A percentile compares a stretch with the other conserved stretches of the same genome.
These are phyloP conservation scores for Carex scoparia DNA, from an alignment of 176 grass and related monocot genomes.

Conservation along the genomic window DNA sequence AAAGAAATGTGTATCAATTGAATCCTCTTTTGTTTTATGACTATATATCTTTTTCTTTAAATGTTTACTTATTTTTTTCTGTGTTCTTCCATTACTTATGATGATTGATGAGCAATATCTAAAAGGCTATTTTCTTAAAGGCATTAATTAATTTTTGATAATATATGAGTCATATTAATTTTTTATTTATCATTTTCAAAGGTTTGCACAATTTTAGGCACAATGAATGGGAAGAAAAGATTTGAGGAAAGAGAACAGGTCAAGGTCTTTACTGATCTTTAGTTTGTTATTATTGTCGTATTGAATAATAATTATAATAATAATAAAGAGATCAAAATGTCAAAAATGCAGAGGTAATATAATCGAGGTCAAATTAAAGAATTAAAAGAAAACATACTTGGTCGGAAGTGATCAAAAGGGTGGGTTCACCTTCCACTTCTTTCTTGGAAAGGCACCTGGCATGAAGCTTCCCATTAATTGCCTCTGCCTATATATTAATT, in stretches of 20 bases:
- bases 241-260: not conserved
- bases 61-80: not conserved
- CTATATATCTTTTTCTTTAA: not conserved
- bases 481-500: conserved; percentile 37
- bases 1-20: not conserved
- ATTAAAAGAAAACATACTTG: conserved; percentile 32
- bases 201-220: not conserved
- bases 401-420: conserved; percentile 56
- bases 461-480: conserved; percentile 36
- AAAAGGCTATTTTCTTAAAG: not conserved
- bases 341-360: not conserved
- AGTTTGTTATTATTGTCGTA: not conserved
- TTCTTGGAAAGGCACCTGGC: not conserved
- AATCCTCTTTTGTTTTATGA: not conserved
- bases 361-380: too few relatives aligned
- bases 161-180: not conserved
- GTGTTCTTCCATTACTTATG: not conserved
- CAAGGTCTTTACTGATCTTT: not conserved
- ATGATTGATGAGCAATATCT: not conserved
- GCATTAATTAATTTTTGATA: not conserved
- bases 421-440: not conserved
- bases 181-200: not conserved
- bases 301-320: not conserved
- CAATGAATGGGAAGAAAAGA: not conserved
- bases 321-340: not conserved